Evolutionary conservation across 148 eudicot species (phyloP).

Genomic region (Rhododendron vialii): DNA sequence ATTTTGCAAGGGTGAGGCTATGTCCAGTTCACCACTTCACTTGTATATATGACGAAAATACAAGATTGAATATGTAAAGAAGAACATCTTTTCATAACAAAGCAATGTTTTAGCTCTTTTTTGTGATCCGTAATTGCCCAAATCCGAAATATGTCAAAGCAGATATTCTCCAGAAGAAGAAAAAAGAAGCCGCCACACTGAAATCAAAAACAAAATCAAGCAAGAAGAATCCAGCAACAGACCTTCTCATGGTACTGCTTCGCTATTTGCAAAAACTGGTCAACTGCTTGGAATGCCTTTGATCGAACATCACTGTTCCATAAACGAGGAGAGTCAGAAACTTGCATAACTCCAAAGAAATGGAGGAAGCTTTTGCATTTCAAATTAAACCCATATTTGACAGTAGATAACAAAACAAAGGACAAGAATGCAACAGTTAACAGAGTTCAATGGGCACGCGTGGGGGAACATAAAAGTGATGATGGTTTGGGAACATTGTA

Average conservation of each 20-base stretch:
- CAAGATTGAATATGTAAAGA: neutral
- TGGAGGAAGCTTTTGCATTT: neutral
- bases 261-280: conserved; percentile 77
- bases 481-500: neutral
- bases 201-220: conserved; percentile 2
- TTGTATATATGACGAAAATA: neutral
- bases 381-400: neutral
- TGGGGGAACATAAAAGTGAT: neutral
- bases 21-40: neutral
- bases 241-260: conserved; percentile 79
- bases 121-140: neutral
- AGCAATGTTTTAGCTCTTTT: neutral
- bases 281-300: conserved; percentile 83
- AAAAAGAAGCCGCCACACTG: neutral
- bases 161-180: conserved; percentile 2
- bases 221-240: conserved; percentile 7
- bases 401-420: neutral
- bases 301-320: conserved; percentile 79
- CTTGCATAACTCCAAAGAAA: conserved; percentile 6
- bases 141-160: neutral
- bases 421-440: neutral
- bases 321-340: neutral
- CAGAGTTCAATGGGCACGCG: neutral
- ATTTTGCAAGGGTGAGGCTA: neutral
- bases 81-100: neutral